Percentiles rank a stretch among this genome's conserved stretches.
Conservation (phyloP, 192 early-diverging fungal genomes). For the Gonapodya sp. region DNA sequence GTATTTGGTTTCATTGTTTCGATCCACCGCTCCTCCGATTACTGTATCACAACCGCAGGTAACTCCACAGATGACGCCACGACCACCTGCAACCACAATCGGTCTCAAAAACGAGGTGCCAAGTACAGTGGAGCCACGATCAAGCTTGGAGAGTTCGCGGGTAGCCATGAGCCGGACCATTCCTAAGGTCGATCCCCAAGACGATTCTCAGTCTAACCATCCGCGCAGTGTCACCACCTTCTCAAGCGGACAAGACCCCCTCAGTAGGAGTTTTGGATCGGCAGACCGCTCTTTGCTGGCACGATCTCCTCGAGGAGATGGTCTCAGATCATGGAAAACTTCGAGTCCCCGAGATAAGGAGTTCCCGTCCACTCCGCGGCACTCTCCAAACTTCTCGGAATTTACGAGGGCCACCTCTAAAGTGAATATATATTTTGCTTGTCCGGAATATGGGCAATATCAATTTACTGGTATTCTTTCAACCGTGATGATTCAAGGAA, state of each 20-base stretch:
- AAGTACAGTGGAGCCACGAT: background rate
- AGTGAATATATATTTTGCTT: background rate
- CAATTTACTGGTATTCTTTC: slow-evolving; percentile 5
- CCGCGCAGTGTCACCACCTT: background rate
- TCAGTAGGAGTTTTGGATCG: background rate
- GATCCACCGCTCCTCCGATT: background rate
- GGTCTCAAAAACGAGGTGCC: too few species aligned
- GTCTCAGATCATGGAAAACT: background rate
- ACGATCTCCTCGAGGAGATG: background rate
- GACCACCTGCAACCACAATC: background rate
- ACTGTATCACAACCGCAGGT: background rate
- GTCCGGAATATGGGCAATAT: background rate
- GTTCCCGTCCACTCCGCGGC: background rate
- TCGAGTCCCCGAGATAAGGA: background rate
- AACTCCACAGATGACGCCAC: background rate
- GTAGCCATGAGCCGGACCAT: background rate
- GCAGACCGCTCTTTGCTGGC: background rate
- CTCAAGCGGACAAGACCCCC: background rate
- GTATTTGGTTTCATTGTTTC: background rate
- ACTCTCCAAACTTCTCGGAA: background rate
- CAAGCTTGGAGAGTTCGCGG: background rate
- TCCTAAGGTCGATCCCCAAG: background rate
- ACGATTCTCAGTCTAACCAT: background rate
- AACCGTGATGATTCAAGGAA: background rate
- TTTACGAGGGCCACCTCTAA: background rate